Conservation (phyloP, 2,329 filamentous ascomycete genomes). For the Whalleya microplaca region DNA sequence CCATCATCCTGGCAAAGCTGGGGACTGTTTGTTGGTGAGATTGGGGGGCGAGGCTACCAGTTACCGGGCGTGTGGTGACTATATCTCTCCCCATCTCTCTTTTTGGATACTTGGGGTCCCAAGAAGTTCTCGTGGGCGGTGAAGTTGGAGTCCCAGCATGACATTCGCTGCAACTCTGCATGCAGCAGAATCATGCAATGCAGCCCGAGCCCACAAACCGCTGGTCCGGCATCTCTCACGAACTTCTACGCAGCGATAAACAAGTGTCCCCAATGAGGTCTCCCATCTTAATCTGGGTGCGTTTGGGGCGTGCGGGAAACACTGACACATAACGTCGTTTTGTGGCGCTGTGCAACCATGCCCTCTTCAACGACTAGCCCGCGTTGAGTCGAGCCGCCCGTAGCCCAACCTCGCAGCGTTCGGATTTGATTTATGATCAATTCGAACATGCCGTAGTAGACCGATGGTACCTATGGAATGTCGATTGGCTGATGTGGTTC, state of each 20-base stretch:
- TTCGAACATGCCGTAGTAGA: background rate
- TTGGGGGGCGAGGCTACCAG: slow-evolving; percentile 10
- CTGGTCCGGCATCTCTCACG: background rate
- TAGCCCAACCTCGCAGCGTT: slow-evolving; percentile 10
- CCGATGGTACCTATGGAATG: background rate
- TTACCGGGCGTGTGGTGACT: slow-evolving; percentile 10
- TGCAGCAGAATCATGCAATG: slow-evolving; percentile 18
- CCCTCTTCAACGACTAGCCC: slow-evolving; percentile 2
- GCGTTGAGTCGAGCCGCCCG: slow-evolving; percentile 15
- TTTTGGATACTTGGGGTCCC: background rate
- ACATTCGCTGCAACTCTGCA: slow-evolving; percentile 12
- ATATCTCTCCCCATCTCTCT: background rate
- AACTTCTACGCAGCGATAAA: background rate
- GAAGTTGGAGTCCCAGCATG: slow-evolving; percentile 2
- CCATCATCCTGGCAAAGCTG: background rate
- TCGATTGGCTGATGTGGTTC: slow-evolving; percentile 3
- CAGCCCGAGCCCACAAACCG: slow-evolving; percentile 14
- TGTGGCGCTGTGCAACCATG: slow-evolving; percentile 21
- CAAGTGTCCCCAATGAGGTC: slow-evolving; percentile 4
- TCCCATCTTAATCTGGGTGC: background rate
- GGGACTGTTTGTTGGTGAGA: slow-evolving; percentile 8
- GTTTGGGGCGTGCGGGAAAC: slow-evolving; percentile 22
- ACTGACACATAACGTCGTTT: slow-evolving; percentile 17
- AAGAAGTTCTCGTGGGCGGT: background rate
- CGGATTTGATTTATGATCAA: slow-evolving; percentile 16